Conservation (phyloP, 2,329 filamentous ascomycete species). For the Aurifilum marmelostoma region DNA sequence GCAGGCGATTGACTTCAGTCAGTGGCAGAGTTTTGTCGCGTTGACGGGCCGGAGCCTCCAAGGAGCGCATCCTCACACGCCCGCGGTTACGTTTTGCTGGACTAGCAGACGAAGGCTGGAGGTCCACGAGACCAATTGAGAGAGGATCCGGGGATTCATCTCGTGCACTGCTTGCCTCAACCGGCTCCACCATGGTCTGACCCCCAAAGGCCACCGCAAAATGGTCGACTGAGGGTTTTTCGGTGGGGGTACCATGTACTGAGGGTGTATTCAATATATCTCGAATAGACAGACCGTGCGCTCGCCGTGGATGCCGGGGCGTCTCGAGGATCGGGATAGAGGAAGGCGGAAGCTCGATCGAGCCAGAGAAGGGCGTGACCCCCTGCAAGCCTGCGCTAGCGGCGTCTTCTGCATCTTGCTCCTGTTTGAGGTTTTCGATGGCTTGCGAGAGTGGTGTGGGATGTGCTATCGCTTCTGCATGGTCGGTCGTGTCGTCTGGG, state of each 20-base stretch:
- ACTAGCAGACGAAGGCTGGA: background rate
- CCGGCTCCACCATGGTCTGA: background rate
- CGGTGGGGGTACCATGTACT: slow-evolving; percentile 15
- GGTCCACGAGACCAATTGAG: slow-evolving; percentile 6
- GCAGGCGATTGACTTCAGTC: background rate
- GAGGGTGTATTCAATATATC: slow-evolving; percentile 28
- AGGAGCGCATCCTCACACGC: slow-evolving; percentile 35
- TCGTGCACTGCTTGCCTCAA: background rate
- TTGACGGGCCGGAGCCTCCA: background rate
- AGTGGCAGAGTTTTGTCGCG: slow-evolving; percentile 29
- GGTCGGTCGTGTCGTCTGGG: slow-evolving; percentile 52
- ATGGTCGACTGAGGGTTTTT: slow-evolving; percentile 15
- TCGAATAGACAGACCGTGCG: slow-evolving; percentile 24
- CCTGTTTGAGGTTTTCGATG: slow-evolving; percentile 38
- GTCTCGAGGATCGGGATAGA: slow-evolving; percentile 30
- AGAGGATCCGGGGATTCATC: slow-evolving; percentile 17
- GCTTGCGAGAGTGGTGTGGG: slow-evolving; percentile 38
- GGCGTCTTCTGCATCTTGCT: slow-evolving; percentile 36
- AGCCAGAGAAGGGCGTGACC: slow-evolving; percentile 19
- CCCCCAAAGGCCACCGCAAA: slow-evolving; percentile 21
- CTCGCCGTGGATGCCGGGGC: slow-evolving; percentile 5
- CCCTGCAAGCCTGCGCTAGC: slow-evolving; percentile 29
- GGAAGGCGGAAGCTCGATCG: background rate
- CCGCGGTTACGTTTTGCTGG: slow-evolving; percentile 33
- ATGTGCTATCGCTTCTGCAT: slow-evolving; percentile 41